Percentiles rank a stretch among this genome's conserved stretches.
Evolutionary conservation across 1,139 yeast genomes (phyloP).

Genomic region (Geotrichum australiense): DNA sequence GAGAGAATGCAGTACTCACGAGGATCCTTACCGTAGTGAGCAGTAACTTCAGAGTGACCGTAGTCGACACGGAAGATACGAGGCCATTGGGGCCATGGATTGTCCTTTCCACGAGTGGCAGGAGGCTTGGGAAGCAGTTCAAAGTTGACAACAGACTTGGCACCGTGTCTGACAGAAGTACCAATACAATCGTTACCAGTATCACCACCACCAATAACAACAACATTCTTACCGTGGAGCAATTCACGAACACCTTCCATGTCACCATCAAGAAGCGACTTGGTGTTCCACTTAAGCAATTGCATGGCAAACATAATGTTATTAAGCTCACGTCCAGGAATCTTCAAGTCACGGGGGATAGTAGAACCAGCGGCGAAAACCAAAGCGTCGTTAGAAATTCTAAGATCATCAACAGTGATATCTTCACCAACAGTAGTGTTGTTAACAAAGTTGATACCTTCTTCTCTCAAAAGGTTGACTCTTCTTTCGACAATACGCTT

Average conservation of each 20-base stretch:
- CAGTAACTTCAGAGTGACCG: slow-evolving; percentile 92
- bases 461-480: slow-evolving; percentile 82
- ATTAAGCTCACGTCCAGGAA: slow-evolving; percentile 86
- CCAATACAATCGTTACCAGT: slow-evolving; percentile 99
- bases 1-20: slow-evolving; percentile 94
- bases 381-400: slow-evolving; percentile 66
- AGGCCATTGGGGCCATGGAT: slow-evolving; percentile 99
- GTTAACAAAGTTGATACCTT: slow-evolving; percentile 75
- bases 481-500: slow-evolving; percentile 90
- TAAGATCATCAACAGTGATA: slow-evolving; percentile 57
- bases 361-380: slow-evolving; percentile 94
- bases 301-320: slow-evolving; percentile 96
- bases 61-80: slow-evolving; percentile 95
- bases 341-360: slow-evolving; percentile 87
- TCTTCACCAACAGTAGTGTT: slow-evolving; percentile 82
- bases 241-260: slow-evolving; percentile 68
- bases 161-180: slow-evolving; percentile 95
- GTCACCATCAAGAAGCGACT: slow-evolving; percentile 77
- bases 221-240: slow-evolving; percentile 79
- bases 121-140: slow-evolving; percentile 94
- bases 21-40: slow-evolving; percentile 95
- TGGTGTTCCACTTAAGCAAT: slow-evolving; percentile 78
- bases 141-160: slow-evolving; percentile 90
- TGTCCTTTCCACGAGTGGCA: slow-evolving; percentile 76
- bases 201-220: slow-evolving; percentile 99